Evolutionary conservation across 2,329 filamentous ascomycete species (phyloP).

Genomic region (Pseudocercospora eumusae): DNA sequence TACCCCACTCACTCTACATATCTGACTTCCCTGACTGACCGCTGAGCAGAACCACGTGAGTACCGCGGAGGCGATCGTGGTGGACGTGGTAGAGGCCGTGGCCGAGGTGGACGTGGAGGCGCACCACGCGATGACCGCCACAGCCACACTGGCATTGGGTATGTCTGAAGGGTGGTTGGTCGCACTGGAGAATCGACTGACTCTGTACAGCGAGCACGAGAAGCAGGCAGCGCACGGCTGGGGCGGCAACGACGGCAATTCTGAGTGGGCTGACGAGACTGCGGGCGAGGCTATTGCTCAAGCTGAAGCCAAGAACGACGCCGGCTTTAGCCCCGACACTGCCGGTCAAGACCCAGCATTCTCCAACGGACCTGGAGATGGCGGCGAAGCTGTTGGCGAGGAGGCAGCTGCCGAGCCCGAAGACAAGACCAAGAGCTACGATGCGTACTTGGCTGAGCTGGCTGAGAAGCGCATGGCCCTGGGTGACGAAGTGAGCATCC

Average conservation of each 20-base stretch:
- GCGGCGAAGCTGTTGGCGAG: slow-evolving; percentile 38
- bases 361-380: slow-evolving; percentile 47
- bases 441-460: slow-evolving; percentile 79
- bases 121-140: slow-evolving; percentile 61
- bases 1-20: slow-evolving; percentile 18
- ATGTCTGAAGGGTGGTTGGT: slow-evolving; percentile 39
- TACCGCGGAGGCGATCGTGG: slow-evolving; percentile 51
- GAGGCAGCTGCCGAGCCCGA: slow-evolving; percentile 47
- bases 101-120: slow-evolving; percentile 54
- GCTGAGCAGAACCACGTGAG: slow-evolving; percentile 33
- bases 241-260: slow-evolving; percentile 75
- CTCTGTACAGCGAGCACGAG: slow-evolving; percentile 65
- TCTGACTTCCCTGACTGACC: not conserved
- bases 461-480: slow-evolving; percentile 76
- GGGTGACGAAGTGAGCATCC: slow-evolving; percentile 67
- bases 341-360: slow-evolving; percentile 48
- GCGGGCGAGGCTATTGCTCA: slow-evolving; percentile 87
- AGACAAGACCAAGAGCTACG: slow-evolving; percentile 88
- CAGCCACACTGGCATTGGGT: slow-evolving; percentile 61
- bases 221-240: slow-evolving; percentile 89
- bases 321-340: slow-evolving; percentile 35
- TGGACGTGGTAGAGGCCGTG: slow-evolving; percentile 53
- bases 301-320: slow-evolving; percentile 38
- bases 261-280: slow-evolving; percentile 88
- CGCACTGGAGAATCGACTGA: not conserved